Percentiles rank a stretch among this genome's conserved stretches.
Evolutionary conservation across 2,329 filamentous ascomycete species (phyloP).

Genomic region (Podosphaera xanthii): DNA sequence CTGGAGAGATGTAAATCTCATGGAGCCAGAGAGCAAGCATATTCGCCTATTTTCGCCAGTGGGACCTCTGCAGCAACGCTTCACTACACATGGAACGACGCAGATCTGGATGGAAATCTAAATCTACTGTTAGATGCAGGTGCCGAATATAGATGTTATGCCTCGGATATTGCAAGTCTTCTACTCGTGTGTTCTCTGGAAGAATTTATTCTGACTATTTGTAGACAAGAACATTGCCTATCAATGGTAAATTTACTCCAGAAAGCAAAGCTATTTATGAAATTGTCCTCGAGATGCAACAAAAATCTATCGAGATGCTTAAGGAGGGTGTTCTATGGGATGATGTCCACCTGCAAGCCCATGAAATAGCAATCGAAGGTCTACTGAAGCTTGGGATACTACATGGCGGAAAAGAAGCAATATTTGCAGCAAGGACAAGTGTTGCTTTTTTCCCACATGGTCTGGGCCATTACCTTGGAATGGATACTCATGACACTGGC

Average conservation of each 20-base stretch:
- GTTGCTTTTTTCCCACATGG: slow-evolving; percentile 84
- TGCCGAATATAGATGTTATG: slow-evolving; percentile 51
- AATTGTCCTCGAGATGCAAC: slow-evolving; percentile 72
- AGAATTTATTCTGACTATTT: neutral
- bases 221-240: slow-evolving; percentile 70
- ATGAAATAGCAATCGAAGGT: slow-evolving; percentile 62
- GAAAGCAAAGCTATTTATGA: slow-evolving; percentile 58
- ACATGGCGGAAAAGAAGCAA: slow-evolving; percentile 41
- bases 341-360: slow-evolving; percentile 56
- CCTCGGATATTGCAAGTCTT: slow-evolving; percentile 35
- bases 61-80: slow-evolving; percentile 65
- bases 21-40: slow-evolving; percentile 64
- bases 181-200: neutral
- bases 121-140: slow-evolving; percentile 73
- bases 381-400: slow-evolving; percentile 56
- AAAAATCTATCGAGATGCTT: slow-evolving; percentile 48
- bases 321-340: slow-evolving; percentile 61
- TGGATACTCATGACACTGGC: slow-evolving; percentile 79
- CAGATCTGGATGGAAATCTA: slow-evolving; percentile 44
- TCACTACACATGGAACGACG: slow-evolving; percentile 67
- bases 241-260: slow-evolving; percentile 44
- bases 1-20: slow-evolving; percentile 51
- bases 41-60: slow-evolving; percentile 64
- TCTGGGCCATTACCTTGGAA: slow-evolving; percentile 71
- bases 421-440: slow-evolving; percentile 58